These are phyloP conservation scores for Salvia rosmarinus DNA, from an alignment of 257 asterid genomes.

Conservation along the genomic window DNA sequence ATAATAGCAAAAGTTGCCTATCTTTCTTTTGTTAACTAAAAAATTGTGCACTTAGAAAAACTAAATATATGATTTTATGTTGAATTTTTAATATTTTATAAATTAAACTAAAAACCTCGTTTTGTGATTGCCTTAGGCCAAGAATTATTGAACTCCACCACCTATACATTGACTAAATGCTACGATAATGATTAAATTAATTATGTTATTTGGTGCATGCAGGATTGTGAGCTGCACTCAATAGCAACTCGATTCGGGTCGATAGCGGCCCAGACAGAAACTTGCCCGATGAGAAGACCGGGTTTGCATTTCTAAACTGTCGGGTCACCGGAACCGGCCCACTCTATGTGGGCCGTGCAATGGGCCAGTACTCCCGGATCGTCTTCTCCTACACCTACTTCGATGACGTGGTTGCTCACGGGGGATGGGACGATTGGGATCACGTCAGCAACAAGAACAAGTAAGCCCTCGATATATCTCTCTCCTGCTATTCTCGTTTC, in stretches of 20 bases:
- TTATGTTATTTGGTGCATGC: not conserved
- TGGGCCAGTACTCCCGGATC: conserved; percentile 87
- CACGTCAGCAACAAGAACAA: conserved; percentile 77
- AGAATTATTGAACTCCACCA: no score
- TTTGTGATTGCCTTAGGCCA: no score
- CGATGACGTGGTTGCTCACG: conserved; percentile 76
- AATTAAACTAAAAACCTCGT: no score
- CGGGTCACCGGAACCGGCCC: conserved; percentile 77
- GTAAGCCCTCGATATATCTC: conserved; percentile 39
- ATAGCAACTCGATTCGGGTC: conserved; percentile 83
- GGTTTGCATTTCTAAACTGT: conserved; percentile 73
- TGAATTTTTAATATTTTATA: no score
- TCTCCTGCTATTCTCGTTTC: no score
- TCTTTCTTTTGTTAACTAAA: not conserved
- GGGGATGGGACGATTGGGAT: conserved; percentile 98
- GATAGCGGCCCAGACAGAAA: conserved; percentile 82
- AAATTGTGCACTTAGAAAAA: not conserved
- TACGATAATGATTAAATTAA: no score
- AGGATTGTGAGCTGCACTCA: conserved; percentile 85
- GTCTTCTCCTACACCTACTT: conserved; percentile 74
- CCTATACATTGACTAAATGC: no score
- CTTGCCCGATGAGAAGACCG: conserved; percentile 62
- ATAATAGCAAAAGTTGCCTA: not conserved
- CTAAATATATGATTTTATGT: not conserved
- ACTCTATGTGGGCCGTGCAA: conserved; percentile 85